phyloP scores from a whole-genome alignment of 176 grass and related monocot species.

The Saccharum officinarum region DNA sequence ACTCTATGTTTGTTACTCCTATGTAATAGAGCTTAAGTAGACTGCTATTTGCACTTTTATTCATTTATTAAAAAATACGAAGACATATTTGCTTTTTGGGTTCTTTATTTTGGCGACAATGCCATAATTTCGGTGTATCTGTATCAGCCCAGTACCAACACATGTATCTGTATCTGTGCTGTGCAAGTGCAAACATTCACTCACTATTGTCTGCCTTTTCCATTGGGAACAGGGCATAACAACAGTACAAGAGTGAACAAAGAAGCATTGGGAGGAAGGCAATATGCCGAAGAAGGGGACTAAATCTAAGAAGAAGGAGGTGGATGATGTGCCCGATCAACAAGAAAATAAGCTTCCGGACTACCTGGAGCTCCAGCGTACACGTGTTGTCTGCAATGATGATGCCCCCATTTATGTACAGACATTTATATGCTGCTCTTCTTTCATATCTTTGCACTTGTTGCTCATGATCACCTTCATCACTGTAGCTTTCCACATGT shows the following conservation, averaged over 20 bases:
- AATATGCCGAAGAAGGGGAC: slow-evolving; percentile 50
- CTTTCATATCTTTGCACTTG: not conserved
- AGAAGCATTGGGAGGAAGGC: not conserved
- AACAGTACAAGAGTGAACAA: not conserved
- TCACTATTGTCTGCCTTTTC: not conserved
- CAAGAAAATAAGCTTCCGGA: slow-evolving; percentile 55
- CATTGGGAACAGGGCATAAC: not conserved
- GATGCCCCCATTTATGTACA: slow-evolving; percentile 76
- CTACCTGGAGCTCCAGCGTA: slow-evolving; percentile 71
- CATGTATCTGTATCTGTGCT: not conserved
- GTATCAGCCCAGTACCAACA: not conserved
- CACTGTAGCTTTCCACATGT: not conserved
- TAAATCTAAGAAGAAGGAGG: slow-evolving; percentile 30
- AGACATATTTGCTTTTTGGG: too few relatives aligned
- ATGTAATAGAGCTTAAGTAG: too few relatives aligned
- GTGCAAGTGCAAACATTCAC: not conserved
- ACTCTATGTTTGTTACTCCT: too few relatives aligned
- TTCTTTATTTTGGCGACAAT: too few relatives aligned
- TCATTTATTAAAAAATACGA: too few relatives aligned
- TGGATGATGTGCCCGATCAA: slow-evolving; percentile 43
- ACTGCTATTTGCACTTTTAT: too few relatives aligned
- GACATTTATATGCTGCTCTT: not conserved
- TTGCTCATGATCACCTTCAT: not conserved
- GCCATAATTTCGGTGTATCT: too few relatives aligned
- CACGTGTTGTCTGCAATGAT: slow-evolving; percentile 68